Evolutionary conservation across 208 protist genomes (phyloP), one percentile per base, ranked within the genome.

Genomic region (Leishmania lainsoni): DNA sequence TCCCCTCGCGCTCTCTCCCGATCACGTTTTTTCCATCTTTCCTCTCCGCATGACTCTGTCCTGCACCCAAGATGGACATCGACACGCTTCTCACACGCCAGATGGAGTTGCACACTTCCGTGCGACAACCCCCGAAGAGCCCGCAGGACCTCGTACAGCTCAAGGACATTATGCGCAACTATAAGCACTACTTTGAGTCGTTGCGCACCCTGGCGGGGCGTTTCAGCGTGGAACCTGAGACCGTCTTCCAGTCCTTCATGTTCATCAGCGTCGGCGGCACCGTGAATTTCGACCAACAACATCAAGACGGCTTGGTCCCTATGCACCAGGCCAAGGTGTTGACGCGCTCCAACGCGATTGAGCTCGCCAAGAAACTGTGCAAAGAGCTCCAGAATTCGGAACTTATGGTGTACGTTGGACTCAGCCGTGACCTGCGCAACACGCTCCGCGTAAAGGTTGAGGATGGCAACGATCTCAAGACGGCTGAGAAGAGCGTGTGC

Each of bases 291-390:
- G 93, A 97, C 78, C 83, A 81, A 29, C 95, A 97, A 77, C 86
- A 92, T 52, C 87, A 92, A 32, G 90, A 96, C 72, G 94, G 92
- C 4, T 83, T 77, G 2, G 92, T 98, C 29, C 95, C 94, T 10
- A 97, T 98, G 93, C 95, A 97, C 81, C 95, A 98, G 83, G 93
- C 91, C 10, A 98, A 98, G 74, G 94, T 98, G n/a, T 85, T 97
- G 20, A 73, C 93, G 17, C 93, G 92, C 22, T 81, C 79, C 3
- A 86, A 86, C 9, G 92, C 95, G 9, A 93, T 95, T 78, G 85
- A 93, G 69, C 87, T 98, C 17, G 86, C 94, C 66, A 87, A 89
- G 26, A 81, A 49, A 39, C 77, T 96, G n/a, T 91, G 90, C 17
- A 81, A 85, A 26, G 81, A 78, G 42, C 54, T 97, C 16, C 83